phyloP scores from a whole-genome alignment of 768 basidiomycete genomes.

The Tylopilus plumbeoviolaceoides region DNA sequence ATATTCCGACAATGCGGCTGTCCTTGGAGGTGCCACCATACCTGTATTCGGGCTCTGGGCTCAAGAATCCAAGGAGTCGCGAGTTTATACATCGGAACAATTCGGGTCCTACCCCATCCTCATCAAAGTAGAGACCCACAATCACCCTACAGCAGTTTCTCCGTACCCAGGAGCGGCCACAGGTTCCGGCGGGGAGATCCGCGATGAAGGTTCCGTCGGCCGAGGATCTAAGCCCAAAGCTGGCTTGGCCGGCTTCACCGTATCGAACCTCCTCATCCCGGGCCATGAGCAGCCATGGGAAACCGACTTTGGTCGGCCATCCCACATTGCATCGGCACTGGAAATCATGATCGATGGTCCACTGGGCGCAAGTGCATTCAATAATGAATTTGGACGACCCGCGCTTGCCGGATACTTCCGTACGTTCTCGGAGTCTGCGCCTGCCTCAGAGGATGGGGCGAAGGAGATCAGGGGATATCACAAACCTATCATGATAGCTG shows the following conservation, averaged over 20 bases:
- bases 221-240: slow-evolving; percentile 96
- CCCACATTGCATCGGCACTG: slow-evolving; percentile 87
- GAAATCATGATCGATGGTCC: slow-evolving; percentile 99
- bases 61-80: slow-evolving; percentile 18
- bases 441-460: slow-evolving; percentile 44
- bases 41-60: slow-evolving; percentile 67
- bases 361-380: slow-evolving; percentile 92
- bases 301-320: slow-evolving; percentile 83
- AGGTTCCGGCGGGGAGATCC: slow-evolving; percentile 96
- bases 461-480: slow-evolving; percentile 90
- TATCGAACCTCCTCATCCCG: slow-evolving; percentile 90
- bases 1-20: slow-evolving; percentile 98
- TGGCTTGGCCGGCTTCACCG: slow-evolving; percentile 88
- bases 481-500: slow-evolving; percentile 99
- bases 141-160: slow-evolving; percentile 97
- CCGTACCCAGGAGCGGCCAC: slow-evolving; percentile 99
- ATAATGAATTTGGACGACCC: slow-evolving; percentile 97
- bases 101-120: slow-evolving; percentile 82
- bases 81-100: slow-evolving; percentile 50
- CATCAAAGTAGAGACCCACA: slow-evolving; percentile 98
- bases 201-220: slow-evolving; percentile 96
- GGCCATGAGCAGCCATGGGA: slow-evolving; percentile 95
- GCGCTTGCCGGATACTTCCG: slow-evolving; percentile 92
- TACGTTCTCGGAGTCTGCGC: slow-evolving; percentile 81
- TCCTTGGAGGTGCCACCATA: slow-evolving; percentile 66